A percentile compares a stretch with the other conserved stretches of the same genome.
These are phyloP conservation scores for Viridothelium virens DNA, from an alignment of 495 filamentous ascomycete species.

Conservation along the genomic window DNA sequence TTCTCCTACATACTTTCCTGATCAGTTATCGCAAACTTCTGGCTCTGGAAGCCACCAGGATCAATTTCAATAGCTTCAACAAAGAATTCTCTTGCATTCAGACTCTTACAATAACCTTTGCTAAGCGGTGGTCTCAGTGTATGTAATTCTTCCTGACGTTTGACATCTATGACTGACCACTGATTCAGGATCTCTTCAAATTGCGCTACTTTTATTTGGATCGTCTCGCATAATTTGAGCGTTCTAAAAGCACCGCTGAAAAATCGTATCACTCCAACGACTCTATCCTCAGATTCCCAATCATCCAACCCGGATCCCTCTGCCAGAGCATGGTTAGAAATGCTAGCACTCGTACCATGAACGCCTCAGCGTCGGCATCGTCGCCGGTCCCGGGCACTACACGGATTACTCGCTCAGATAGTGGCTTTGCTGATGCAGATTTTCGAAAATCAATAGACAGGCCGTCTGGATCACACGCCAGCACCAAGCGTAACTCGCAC, in stretches of 20 bases:
- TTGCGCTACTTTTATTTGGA: background rate
- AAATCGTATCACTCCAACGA: background rate
- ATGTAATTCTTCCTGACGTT: background rate
- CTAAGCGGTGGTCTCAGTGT: too few relatives aligned
- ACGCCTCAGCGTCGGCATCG: background rate
- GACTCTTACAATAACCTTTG: background rate
- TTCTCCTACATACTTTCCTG: background rate
- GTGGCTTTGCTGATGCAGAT: background rate
- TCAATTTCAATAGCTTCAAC: background rate
- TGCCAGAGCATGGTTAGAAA: background rate
- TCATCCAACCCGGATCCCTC: background rate
- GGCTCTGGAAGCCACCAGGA: background rate
- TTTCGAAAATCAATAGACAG: background rate
- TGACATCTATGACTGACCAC: conserved; percentile 2
- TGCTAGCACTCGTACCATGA: background rate
- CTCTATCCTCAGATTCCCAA: background rate
- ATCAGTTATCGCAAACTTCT: background rate
- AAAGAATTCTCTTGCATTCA: background rate
- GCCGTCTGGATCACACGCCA: background rate
- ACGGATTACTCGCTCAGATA: background rate
- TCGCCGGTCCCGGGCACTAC: background rate
- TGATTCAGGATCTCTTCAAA: background rate
- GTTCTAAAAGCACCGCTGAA: background rate
- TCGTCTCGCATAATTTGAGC: background rate
- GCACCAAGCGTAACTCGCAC: background rate